These are phyloP conservation scores for Filobasidium uniguttulatum DNA, from an alignment of 1,284 basidiomycete species.

Conservation along the genomic window DNA sequence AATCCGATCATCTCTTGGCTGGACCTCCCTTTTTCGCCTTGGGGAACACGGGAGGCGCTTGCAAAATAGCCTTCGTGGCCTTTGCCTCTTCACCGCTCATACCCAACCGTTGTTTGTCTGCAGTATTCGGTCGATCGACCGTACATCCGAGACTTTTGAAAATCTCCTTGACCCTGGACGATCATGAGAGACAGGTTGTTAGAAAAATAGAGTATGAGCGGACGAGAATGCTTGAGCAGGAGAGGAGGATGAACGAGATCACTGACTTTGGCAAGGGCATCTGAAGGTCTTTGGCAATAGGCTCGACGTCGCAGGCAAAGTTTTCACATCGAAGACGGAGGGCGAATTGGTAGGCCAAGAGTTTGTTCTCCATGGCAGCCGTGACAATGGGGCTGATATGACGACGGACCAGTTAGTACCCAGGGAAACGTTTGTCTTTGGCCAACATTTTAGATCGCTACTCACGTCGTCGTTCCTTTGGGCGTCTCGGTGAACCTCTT, in stretches of 20 bases:
- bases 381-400: constrained; percentile 51
- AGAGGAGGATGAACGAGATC: too few species aligned
- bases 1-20: constrained; percentile 27
- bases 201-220: not conserved
- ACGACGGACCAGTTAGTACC: too few species aligned
- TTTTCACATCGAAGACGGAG: constrained; percentile 64
- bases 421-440: too few species aligned
- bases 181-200: not conserved
- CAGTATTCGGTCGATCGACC: constrained; percentile 46
- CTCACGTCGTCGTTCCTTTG: constrained; percentile 50
- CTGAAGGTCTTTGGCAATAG: constrained; percentile 58
- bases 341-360: constrained; percentile 64
- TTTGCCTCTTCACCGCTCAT: constrained; percentile 45
- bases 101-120: constrained; percentile 54
- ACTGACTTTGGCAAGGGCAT: constrained; percentile 51
- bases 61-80: constrained; percentile 55
- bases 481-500: constrained; percentile 62
- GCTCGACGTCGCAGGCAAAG: constrained; percentile 53
- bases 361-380: constrained; percentile 50
- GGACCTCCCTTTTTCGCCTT: constrained; percentile 40
- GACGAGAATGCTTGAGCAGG: not conserved
- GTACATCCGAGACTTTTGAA: constrained; percentile 51
- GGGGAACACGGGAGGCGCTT: constrained; percentile 63
- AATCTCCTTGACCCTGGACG: constrained; percentile 31
- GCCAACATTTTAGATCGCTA: too few species aligned